Evolutionary conservation across 768 basidiomycete species (phyloP), one percentile per base, ranked within the genome.

Genomic region (Pleurotus citrinopileatus): DNA sequence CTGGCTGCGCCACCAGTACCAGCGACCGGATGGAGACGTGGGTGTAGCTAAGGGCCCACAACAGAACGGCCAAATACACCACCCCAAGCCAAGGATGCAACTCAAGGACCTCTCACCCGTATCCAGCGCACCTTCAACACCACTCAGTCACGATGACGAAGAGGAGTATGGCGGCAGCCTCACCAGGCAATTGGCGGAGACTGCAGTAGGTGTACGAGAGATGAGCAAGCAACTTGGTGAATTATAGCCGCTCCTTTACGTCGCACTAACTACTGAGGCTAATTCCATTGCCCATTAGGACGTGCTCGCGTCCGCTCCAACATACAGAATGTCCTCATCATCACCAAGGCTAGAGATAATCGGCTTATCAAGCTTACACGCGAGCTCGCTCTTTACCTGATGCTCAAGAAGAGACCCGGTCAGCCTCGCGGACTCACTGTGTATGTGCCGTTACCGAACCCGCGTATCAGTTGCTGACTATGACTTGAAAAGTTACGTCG

Each of bases 171-270:
- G 80, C 1, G 80, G 82, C 38, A 95, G 87, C 65, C 70, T 98
- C 62, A 98, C 97, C 4, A 87, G 82, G 65, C 92, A 94, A 61
- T 78, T 99, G 12, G 97, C 96, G 6, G 96, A 96, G 73, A 99
- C 97, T 17, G 97, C 97, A 15, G 91, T 94, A 10, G 90, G 94
- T 34, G 97, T 99, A 9, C 81, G 97, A 44, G 97, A 99, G 72
- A 95, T 98, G 94, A 96, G 94, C 82, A 96, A 96, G 70, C 92
- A 96, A 68, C 86, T 99, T 15, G 97, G 96, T 93, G 61, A 64
- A 79, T 73, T 25, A 29, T 58, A 44, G 38, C 51, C 32, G 15
- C 38, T 52, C 45, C 29, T 50, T 45, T 45, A 38, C 46, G 36
- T 46, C 25, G 29, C 43, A 34, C 28, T 36, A 42, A 19, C 27